Evolutionary conservation across 352 stramenopile species (phyloP), one percentile per base, ranked within the genome.

Genomic region (Sclerospora graminicola): DNA sequence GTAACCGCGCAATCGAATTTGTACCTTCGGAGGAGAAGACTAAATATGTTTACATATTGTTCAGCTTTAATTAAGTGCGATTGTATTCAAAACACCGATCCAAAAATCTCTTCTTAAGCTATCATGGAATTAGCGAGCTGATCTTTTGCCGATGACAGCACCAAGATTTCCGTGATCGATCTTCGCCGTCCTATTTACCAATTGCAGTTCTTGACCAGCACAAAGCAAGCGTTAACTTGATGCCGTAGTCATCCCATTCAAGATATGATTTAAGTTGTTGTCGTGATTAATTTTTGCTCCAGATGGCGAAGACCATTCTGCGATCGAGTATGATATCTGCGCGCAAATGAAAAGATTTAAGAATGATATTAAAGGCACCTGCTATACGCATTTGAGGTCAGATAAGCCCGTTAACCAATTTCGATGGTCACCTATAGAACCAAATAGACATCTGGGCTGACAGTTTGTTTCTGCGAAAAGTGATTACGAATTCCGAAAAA

Each of bases 41-140:
- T 53, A n/a, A 43, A 40, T 1, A n/a, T 15, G 21, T 8, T 21
- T 15, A 21, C 33, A 2, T 21, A 32, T 8, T 29, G 10, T 26
- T 89, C 76, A 23, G 60, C 50, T 1, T 59, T 97, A 31, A 84
- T 91, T 27, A 43, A 97, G 88, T 40, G 95, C 79, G n/a, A 98
- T 99, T 43, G 81, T 98, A 36, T 99, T 97, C 60, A 93, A 98
- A 64, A 84, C 84, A 5, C 75, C 67, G 2, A 63, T 84, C 5
- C 60, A 97, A 11, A 64, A 81, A 29, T 77, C 96, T 24, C 63
- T 99, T 13, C 66, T 99, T 8, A 74, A 95, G 11, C 50, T 99
- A 26, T 89, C 91, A 41, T 98, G 94, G 91, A 98, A 98, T 68
- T 96, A 97, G 53, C 87, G 97, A 35, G 95, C 99, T 69, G 76